Conservation (phyloP, 306 rosid genomes). For the Quercus bicolor region DNA sequence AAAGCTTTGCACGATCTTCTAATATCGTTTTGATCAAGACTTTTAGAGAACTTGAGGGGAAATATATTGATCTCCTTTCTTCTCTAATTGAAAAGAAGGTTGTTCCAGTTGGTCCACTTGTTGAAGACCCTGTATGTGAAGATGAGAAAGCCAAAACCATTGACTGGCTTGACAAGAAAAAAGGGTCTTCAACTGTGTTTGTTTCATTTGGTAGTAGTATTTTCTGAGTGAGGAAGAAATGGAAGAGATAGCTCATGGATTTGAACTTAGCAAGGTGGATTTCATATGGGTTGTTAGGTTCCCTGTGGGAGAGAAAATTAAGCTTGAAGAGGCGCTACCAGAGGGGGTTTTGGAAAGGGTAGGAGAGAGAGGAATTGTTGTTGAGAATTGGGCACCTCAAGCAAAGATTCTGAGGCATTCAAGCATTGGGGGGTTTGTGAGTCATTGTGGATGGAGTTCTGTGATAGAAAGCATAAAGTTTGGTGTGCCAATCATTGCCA, state of each 20-base stretch:
- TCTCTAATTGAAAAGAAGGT: constrained; percentile 6
- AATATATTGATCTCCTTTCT: constrained; percentile 16
- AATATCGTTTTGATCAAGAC: neutral
- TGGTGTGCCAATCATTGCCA: constrained; percentile 24
- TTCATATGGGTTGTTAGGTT: constrained; percentile 27
- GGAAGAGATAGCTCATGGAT: constrained; percentile 19
- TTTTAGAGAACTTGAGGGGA: constrained; percentile 15
- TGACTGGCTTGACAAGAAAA: constrained; percentile 13
- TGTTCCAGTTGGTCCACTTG: constrained; percentile 20
- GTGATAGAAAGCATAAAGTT: constrained; percentile 8
- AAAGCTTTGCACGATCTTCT: neutral
- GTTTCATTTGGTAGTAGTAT: constrained; percentile 32
- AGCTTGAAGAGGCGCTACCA: constrained; percentile 8
- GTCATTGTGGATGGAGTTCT: no score
- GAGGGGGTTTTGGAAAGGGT: constrained; percentile 9
- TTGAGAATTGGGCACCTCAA: constrained; percentile 31
- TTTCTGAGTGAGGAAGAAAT: constrained; percentile 14
- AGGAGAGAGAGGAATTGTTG: constrained; percentile 9
- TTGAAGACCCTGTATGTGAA: neutral
- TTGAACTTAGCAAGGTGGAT: constrained; percentile 13
- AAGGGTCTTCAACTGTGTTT: constrained; percentile 14
- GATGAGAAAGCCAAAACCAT: neutral
- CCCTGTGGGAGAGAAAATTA: neutral
- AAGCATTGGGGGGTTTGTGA: constrained; percentile 19
- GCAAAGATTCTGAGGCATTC: constrained; percentile 12